A percentile compares a stretch with the other conserved stretches of the same genome.
These are phyloP conservation scores for Leccinum subgranulosum DNA, from an alignment of 768 basidiomycete species.

Conservation along the genomic window DNA sequence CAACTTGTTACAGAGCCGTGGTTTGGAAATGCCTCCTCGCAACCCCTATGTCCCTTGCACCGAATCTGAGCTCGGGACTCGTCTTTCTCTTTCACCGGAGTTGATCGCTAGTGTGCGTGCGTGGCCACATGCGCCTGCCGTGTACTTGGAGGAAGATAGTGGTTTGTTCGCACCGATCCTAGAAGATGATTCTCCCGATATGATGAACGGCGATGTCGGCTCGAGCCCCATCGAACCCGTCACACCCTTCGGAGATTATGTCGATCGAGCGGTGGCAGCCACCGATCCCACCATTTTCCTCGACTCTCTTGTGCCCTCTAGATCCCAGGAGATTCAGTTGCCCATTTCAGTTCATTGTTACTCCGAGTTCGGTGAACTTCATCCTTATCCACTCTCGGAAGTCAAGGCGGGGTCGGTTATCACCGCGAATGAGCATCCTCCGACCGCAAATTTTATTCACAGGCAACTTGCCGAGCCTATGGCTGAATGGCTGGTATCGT, in stretches of 20 bases:
- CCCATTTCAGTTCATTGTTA: conserved; percentile 24
- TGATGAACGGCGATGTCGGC: conserved; percentile 46
- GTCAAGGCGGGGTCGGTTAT: conserved; percentile 31
- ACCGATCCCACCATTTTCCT: conserved; percentile 28
- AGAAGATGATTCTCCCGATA: conserved; percentile 62
- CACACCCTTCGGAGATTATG: conserved; percentile 74
- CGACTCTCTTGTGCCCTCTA: conserved; percentile 16
- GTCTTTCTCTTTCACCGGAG: conserved; percentile 12
- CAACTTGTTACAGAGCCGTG: conserved; percentile 15
- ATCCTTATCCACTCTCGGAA: conserved; percentile 12
- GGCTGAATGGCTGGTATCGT: conserved; percentile 74
- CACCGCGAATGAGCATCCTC: conserved; percentile 36
- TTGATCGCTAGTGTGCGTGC: conserved; percentile 3
- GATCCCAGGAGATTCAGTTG: conserved; percentile 17
- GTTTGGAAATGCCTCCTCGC: conserved; percentile 13
- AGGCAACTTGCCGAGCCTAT: conserved; percentile 74
- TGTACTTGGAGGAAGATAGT: conserved; percentile 25
- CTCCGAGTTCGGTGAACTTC: conserved; percentile 23
- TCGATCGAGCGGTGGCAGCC: conserved; percentile 67
- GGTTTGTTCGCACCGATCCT: conserved; percentile 57
- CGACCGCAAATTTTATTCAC: conserved; percentile 51
- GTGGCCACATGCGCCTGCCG: conserved; percentile 19
- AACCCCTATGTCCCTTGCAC: conserved; percentile 25
- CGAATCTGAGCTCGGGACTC: background rate
- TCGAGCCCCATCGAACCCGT: conserved; percentile 73